phyloP scores from a whole-genome alignment of 495 filamentous ascomycete genomes.

The Aspergillus funiculosus region DNA sequence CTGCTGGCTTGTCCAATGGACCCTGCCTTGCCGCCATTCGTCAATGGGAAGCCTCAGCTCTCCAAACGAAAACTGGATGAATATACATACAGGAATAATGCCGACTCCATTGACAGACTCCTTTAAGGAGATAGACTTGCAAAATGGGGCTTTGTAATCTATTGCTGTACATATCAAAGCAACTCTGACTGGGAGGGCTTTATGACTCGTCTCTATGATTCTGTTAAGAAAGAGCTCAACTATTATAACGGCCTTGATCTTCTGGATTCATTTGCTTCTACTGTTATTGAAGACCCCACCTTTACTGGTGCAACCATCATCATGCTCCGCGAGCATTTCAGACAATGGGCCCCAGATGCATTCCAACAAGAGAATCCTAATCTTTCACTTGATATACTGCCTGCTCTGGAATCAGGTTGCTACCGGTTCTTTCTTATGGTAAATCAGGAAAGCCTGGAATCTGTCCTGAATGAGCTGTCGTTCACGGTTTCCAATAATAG shows the following conservation, averaged over 20 bases:
- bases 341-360: constrained; percentile 20
- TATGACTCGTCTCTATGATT: constrained; percentile 15
- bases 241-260: constrained; percentile 25
- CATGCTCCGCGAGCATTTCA: constrained; percentile 26
- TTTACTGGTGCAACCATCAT: constrained; percentile 25
- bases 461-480: constrained; percentile 19
- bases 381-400: constrained; percentile 14
- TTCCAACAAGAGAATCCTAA: background rate
- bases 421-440: constrained; percentile 27
- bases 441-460: constrained; percentile 25
- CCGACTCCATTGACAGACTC: constrained; percentile 22
- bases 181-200: constrained; percentile 27
- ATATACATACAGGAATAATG: constrained; percentile 1
- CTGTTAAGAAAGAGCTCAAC: constrained; percentile 16
- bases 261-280: constrained; percentile 25
- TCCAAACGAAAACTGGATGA: background rate
- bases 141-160: constrained; percentile 30
- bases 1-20: background rate
- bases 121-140: constrained; percentile 16
- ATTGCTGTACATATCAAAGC: constrained; percentile 30
- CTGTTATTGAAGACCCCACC: constrained; percentile 25
- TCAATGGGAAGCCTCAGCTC: background rate
- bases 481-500: constrained; percentile 8
- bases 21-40: background rate
- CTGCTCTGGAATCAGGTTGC: constrained; percentile 8